A percentile compares a stretch with the other conserved stretches of the same genome.
phyloP scores from a whole-genome alignment of 176 grass and related monocot genomes.

The Eleusine indica region DNA sequence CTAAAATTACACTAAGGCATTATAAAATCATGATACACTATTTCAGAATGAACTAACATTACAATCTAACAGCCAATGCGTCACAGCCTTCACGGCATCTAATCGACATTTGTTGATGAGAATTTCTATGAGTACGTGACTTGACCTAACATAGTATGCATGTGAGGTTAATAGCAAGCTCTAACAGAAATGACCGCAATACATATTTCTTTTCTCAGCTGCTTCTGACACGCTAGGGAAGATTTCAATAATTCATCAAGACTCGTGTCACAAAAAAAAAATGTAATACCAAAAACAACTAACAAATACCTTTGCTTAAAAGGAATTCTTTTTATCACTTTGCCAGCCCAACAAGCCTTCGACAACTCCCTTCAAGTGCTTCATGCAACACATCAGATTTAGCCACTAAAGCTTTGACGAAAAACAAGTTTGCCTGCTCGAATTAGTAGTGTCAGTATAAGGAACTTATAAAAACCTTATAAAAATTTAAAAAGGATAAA shows the following conservation, averaged over 20 bases:
- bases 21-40: too few species aligned
- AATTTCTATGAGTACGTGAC: slow-evolving; percentile 74
- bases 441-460: slow-evolving; percentile 21
- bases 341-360: slow-evolving; percentile 75
- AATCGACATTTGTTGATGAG: slow-evolving; percentile 94
- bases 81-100: slow-evolving; percentile 88
- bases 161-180: not conserved
- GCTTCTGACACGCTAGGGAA: not conserved
- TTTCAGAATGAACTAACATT: too few species aligned
- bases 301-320: slow-evolving; percentile 83
- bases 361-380: slow-evolving; percentile 74
- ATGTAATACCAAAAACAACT: slow-evolving; percentile 31
- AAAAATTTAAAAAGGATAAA: not conserved
- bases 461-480: slow-evolving; percentile 10
- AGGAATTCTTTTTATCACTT: slow-evolving; percentile 78
- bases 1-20: too few species aligned
- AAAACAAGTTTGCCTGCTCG: slow-evolving; percentile 84
- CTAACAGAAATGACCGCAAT: not conserved
- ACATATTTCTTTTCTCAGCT: slow-evolving; percentile 13
- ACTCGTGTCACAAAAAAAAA: not conserved
- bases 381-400: slow-evolving; percentile 72
- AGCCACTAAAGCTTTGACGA: slow-evolving; percentile 90
- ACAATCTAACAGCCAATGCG: slow-evolving; percentile 25
- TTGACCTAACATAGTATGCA: slow-evolving; percentile 61
- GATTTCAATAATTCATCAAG: not conserved